Evolutionary conservation across 2,329 filamentous ascomycete genomes (phyloP), one percentile per base, ranked within the genome.

Genomic region (Simplicillium aogashimaense): DNA sequence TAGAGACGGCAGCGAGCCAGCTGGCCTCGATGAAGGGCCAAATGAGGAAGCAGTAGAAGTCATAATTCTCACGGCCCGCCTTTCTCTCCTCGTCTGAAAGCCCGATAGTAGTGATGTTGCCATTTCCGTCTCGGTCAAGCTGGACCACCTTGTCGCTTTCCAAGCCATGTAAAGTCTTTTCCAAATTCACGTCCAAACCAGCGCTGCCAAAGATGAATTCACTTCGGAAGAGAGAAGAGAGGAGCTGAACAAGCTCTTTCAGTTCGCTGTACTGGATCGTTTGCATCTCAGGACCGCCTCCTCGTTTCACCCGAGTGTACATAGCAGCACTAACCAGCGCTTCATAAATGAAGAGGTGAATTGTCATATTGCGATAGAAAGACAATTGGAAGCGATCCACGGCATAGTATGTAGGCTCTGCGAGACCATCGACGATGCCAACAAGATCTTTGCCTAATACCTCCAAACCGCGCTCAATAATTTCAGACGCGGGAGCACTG

Each of bases 351-450:
- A 98, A 98, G 5, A 98, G 74, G 57, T 98, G 92, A 45, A 98
- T 98, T 0, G 90, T 95, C 92, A 97, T 97, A 61, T 98, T 98
- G 39, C 92, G 82, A 64, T 98, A 98, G 61, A 98, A 98, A 0
- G 88, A 95, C 9, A 98, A 74, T 57, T 98, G 92, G 67, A 98
- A 98, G 39, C 88, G 77, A 59, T 98, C 92, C 31, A 95, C 88
- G 4, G 92, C 92, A 53, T 86, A 95, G 61, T 86, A 97, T 0
- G 92, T 97, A 14, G 86, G 86, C 57, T 98, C 92, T 0, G 85
- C 83, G 5, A 98, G 65, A 1, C 82, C 86, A 30, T 81, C 74
- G 0, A 94, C 72, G 4, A 81, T 69, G 4, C 89, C 87, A 0
- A 98, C 88, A 2, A 98, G 73, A 38, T 92, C 84, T 40, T 86